A percentile compares a stretch with the other conserved stretches of the same genome.
phyloP scores from a whole-genome alignment of 2,329 filamentous ascomycete species.

The Neoscytalidium dimidiatum region DNA sequence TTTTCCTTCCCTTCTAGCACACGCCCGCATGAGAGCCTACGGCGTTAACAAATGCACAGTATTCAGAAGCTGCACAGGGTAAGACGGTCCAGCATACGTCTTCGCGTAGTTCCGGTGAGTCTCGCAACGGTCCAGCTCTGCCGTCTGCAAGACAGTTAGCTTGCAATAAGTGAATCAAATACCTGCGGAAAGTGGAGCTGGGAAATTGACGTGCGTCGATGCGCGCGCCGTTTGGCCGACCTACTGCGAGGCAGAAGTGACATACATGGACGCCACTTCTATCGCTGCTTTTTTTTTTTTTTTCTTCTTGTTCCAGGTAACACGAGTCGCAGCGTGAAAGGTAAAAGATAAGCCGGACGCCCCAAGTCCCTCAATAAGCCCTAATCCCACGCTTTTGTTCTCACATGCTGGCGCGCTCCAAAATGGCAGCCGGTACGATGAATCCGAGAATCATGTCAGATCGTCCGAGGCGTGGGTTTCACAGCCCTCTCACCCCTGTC shows the following conservation, averaged over 20 bases:
- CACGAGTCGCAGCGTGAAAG: background rate
- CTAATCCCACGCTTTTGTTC: background rate
- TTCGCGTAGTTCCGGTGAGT: background rate
- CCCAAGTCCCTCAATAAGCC: background rate
- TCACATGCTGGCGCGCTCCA: background rate
- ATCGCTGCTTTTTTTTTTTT: background rate
- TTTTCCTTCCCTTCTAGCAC: background rate
- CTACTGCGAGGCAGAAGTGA: conserved; percentile 1
- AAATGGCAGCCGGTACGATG: background rate
- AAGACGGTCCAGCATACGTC: background rate
- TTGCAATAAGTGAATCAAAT: background rate
- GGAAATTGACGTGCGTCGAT: background rate
- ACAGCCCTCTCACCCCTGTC: background rate
- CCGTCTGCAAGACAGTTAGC: background rate
- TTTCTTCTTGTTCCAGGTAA: background rate
- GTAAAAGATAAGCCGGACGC: background rate
- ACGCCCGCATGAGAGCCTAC: background rate
- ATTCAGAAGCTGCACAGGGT: too few species aligned
- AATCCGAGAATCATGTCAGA: conserved; percentile 6
- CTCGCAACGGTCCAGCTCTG: background rate
- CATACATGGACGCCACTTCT: conserved; percentile 7
- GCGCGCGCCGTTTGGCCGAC: background rate
- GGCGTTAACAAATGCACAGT: too few species aligned
- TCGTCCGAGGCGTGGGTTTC: background rate
- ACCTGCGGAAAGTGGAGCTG: background rate